A percentile compares a stretch with the other conserved stretches of the same genome.
Conservation (phyloP, 805 yeast species). For the Spencermartinsiella europaea region DNA sequence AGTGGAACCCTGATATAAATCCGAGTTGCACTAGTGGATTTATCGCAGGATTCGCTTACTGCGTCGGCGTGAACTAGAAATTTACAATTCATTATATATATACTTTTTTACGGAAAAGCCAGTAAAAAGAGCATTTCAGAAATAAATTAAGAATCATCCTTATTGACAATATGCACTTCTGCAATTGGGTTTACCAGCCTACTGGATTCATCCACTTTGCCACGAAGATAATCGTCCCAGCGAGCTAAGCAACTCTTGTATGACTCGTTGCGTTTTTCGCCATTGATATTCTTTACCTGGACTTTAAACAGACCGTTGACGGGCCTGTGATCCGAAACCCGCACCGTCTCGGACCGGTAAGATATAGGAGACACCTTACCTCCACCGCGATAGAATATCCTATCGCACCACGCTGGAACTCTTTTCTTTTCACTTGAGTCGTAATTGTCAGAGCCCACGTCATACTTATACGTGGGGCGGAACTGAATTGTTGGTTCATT, state of each 20-base stretch:
- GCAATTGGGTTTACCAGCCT: too few species aligned
- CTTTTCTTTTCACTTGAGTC: constrained; percentile 91
- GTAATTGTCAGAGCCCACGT: constrained; percentile 73
- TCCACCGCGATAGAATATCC: constrained; percentile 65
- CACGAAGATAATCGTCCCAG: constrained; percentile 13
- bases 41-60: neutral
- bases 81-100: too few species aligned
- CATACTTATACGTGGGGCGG: constrained; percentile 92
- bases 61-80: neutral
- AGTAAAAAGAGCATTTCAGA: too few species aligned
- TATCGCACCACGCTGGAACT: constrained; percentile 97
- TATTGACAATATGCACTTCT: too few species aligned
- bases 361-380: constrained; percentile 50
- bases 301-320: constrained; percentile 70
- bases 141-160: too few species aligned
- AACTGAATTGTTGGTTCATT: constrained; percentile 76
- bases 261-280: constrained; percentile 25
- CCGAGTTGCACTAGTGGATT: neutral
- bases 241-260: constrained; percentile 13
- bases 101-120: too few species aligned
- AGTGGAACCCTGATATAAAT: neutral
- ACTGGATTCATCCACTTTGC: neutral
- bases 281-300: constrained; percentile 60
- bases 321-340: constrained; percentile 87
- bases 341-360: constrained; percentile 55